Evolutionary conservation across 768 basidiomycete species (phyloP).

Genomic region (Tricholoma terreum): DNA sequence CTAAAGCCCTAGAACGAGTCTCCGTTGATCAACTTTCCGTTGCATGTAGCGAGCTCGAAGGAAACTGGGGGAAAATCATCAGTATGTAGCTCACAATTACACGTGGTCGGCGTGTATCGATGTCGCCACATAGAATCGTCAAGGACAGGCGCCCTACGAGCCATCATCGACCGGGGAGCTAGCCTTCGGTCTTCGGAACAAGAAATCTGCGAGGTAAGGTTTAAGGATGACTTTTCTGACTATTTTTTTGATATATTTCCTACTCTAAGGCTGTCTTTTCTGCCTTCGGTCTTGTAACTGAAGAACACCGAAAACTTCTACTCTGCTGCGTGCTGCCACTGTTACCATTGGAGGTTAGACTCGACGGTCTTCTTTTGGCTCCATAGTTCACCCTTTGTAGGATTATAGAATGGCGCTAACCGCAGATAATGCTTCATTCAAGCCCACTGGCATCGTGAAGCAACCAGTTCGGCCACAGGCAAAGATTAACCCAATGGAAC

Average conservation of each 20-base stretch:
- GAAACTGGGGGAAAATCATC: slow-evolving; percentile 58
- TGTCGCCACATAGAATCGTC: slow-evolving; percentile 47
- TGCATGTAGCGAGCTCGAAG: slow-evolving; percentile 58
- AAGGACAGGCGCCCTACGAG: slow-evolving; percentile 75
- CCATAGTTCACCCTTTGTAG: slow-evolving; percentile 10
- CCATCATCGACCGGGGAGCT: slow-evolving; percentile 67
- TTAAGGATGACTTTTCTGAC: background rate
- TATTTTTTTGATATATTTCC: slow-evolving; percentile 7
- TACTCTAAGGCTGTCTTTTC: slow-evolving; percentile 51
- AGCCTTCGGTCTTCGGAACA: slow-evolving; percentile 43
- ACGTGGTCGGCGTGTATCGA: background rate
- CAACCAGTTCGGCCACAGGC: slow-evolving; percentile 14
- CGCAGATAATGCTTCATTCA: background rate
- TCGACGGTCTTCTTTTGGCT: background rate
- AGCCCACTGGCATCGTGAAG: slow-evolving; percentile 1
- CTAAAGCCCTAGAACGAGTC: slow-evolving; percentile 68
- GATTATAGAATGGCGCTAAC: slow-evolving; percentile 17
- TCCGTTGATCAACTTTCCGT: slow-evolving; percentile 51
- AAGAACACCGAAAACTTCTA: slow-evolving; percentile 48
- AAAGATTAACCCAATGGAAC: slow-evolving; percentile 44
- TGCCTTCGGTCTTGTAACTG: slow-evolving; percentile 53
- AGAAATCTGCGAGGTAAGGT: slow-evolving; percentile 57
- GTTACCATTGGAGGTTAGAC: slow-evolving; percentile 46
- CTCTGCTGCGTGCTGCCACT: slow-evolving; percentile 68
- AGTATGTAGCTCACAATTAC: slow-evolving; percentile 45